phyloP scores from a whole-genome alignment of 1,139 yeast genomes.

The Saccharomycopsis hybrid region DNA sequence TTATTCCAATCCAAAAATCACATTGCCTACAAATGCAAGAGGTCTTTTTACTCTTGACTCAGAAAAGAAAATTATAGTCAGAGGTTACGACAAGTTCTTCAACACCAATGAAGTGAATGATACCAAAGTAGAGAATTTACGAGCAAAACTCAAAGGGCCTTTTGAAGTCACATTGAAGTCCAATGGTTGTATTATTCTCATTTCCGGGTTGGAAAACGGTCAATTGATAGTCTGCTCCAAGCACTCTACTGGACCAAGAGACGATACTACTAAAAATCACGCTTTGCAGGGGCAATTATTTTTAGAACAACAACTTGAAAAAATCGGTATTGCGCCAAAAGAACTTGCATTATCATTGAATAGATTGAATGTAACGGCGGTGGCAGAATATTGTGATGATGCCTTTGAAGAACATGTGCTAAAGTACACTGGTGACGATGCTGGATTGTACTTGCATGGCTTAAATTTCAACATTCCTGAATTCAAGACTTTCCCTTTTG shows the following conservation, averaged over 20 bases:
- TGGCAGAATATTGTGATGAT: constrained; percentile 91
- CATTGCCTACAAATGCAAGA: constrained; percentile 69
- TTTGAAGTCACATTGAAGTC: constrained; percentile 79
- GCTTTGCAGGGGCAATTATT: constrained; percentile 66
- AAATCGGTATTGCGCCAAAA: constrained; percentile 32
- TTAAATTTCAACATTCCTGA: constrained; percentile 60
- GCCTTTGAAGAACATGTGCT: constrained; percentile 90
- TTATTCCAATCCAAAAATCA: constrained; percentile 49
- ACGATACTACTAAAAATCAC: constrained; percentile 54
- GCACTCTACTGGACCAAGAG: constrained; percentile 73
- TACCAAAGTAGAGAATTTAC: constrained; percentile 46
- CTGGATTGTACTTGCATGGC: constrained; percentile 90
- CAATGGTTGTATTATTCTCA: constrained; percentile 87
- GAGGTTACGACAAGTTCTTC: constrained; percentile 96
- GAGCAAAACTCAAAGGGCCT: constrained; percentile 55
- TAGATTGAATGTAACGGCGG: constrained; percentile 63
- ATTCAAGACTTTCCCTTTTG: constrained; percentile 62
- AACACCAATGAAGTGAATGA: constrained; percentile 58
- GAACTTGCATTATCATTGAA: constrained; percentile 54
- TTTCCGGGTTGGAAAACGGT: constrained; percentile 72
- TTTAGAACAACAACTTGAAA: constrained; percentile 46
- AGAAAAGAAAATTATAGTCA: constrained; percentile 44
- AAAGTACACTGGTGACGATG: constrained; percentile 54
- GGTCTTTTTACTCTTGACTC: constrained; percentile 69
- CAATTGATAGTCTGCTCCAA: constrained; percentile 81